These are phyloP conservation scores for Candida buenavistaensis DNA, from an alignment of 1,139 yeast genomes.

Conservation along the genomic window DNA sequence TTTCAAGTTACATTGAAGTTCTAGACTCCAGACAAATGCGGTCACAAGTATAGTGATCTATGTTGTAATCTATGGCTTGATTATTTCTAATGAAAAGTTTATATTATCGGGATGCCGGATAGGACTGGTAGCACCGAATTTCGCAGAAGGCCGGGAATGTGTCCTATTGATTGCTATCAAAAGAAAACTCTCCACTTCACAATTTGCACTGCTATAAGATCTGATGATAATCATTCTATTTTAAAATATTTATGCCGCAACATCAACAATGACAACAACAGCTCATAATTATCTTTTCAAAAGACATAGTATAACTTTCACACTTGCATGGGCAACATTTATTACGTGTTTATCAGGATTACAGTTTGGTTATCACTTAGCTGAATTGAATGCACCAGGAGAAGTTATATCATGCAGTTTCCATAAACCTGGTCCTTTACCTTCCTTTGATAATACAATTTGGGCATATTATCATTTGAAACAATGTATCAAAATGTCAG, in stretches of 20 bases:
- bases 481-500: constrained; percentile 32
- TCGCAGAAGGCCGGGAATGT: constrained; percentile 2
- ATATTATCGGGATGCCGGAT: no score
- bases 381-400: constrained; percentile 86
- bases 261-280: not conserved
- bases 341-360: constrained; percentile 69
- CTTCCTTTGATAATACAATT: constrained; percentile 24
- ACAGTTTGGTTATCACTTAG: constrained; percentile 90
- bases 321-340: constrained; percentile 35
- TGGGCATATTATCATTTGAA: constrained; percentile 26
- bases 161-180: no score
- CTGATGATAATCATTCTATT: no score
- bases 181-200: no score
- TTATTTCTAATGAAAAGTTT: no score
- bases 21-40: no score
- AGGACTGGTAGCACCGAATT: not conserved
- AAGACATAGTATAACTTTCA: constrained; percentile 26
- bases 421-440: constrained; percentile 23
- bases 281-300: constrained; percentile 11
- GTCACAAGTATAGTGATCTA: no score
- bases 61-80: no score
- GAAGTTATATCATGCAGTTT: constrained; percentile 52
- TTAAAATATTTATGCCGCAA: no score
- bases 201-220: no score
- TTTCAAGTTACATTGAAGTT: no score